These are phyloP conservation scores for Azolla pinnata DNA, from an alignment of 75 land plant genomes.

Conservation along the genomic window DNA sequence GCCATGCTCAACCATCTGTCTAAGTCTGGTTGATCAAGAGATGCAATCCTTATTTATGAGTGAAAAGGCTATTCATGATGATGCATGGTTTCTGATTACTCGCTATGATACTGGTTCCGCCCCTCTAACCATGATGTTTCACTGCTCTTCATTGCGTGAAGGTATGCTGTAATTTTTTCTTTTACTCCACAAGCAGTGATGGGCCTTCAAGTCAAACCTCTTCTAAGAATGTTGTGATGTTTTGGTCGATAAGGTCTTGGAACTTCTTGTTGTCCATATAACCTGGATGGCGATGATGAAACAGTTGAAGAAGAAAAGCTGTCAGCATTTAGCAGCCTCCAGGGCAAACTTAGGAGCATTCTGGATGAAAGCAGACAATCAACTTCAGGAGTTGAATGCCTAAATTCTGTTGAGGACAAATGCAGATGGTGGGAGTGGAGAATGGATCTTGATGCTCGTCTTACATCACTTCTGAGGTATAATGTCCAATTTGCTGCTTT, in stretches of 20 bases:
- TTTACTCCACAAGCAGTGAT: no score
- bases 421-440: conserved; percentile 68
- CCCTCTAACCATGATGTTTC: conserved; percentile 52
- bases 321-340: conserved; percentile 37
- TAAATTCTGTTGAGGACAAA: conserved; percentile 31
- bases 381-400: conserved; percentile 19
- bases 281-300: not conserved
- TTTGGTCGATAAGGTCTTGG: not conserved
- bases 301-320: conserved; percentile 41
- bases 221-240: not conserved
- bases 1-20: conserved; percentile 38
- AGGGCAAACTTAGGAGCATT: conserved; percentile 36
- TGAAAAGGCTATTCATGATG: conserved; percentile 12
- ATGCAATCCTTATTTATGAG: conserved; percentile 26
- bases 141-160: conserved; percentile 32
- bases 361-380: conserved; percentile 58
- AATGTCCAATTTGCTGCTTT: not conserved
- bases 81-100: conserved; percentile 61
- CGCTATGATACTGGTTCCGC: conserved; percentile 32
- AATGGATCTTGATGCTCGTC: conserved; percentile 48
- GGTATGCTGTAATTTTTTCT: no score
- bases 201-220: no score
- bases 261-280: not conserved
- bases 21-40: conserved; percentile 62
- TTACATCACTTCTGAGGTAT: conserved; percentile 49